phyloP scores from a whole-genome alignment of 306 rosid genomes.

The Vigna mungo region DNA sequence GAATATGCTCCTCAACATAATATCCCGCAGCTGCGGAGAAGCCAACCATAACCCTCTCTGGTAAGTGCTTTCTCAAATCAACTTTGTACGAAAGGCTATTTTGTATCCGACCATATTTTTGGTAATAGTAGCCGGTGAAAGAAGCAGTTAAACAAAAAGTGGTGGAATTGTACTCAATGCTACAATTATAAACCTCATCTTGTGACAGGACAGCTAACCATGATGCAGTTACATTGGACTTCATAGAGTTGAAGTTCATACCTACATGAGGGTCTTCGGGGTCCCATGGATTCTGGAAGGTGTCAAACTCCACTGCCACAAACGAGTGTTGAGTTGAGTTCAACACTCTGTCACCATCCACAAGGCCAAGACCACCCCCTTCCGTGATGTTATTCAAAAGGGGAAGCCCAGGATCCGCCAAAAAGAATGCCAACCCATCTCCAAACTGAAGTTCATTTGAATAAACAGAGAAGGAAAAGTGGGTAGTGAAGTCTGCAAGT shows the following conservation, averaged over 20 bases:
- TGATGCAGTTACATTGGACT: not conserved
- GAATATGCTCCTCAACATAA: not conserved
- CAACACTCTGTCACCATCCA: not conserved
- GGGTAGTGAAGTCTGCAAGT: slow-evolving; percentile 42
- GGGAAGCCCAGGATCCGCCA: slow-evolving; percentile 38
- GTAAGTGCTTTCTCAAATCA: slow-evolving; percentile 38
- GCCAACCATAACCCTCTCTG: slow-evolving; percentile 38
- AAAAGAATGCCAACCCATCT: slow-evolving; percentile 54
- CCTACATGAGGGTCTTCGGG: slow-evolving; percentile 32
- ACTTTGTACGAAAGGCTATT: not conserved
- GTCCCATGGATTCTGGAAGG: slow-evolving; percentile 2
- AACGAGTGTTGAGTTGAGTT: slow-evolving; percentile 12
- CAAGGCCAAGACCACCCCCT: slow-evolving; percentile 46
- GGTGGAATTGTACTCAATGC: slow-evolving; percentile 22
- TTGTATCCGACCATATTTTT: not conserved
- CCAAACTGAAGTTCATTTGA: not conserved
- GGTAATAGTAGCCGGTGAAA: not conserved
- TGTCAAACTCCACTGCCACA: slow-evolving; percentile 39
- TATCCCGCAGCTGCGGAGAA: slow-evolving; percentile 42
- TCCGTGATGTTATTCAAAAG: not conserved
- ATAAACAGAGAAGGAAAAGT: slow-evolving; percentile 49
- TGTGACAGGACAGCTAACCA: not conserved
- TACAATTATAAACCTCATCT: not conserved
- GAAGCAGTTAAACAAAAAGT: not conserved
- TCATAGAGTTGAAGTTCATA: slow-evolving; percentile 34